A percentile compares a stretch with the other conserved stretches of the same genome.
phyloP scores from a whole-genome alignment of 805 yeast species.

The Saturnispora diversa region DNA sequence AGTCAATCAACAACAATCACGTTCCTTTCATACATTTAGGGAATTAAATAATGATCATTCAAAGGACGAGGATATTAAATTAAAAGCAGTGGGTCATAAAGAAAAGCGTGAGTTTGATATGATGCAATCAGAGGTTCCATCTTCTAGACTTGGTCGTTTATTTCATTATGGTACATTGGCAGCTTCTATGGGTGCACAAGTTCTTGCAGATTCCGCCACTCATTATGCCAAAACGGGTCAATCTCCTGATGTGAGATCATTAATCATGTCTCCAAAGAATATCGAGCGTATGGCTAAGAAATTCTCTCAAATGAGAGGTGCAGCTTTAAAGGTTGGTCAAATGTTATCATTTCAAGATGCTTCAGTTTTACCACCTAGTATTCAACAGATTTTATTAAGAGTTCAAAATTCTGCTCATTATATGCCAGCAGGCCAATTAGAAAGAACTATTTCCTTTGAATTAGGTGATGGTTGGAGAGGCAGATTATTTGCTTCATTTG shows the following conservation, averaged over 20 bases:
- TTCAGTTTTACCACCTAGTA: conserved; percentile 72
- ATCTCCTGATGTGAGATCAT: conserved; percentile 41
- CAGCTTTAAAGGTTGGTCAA: conserved; percentile 96
- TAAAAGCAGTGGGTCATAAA: conserved; percentile 25
- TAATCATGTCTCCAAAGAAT: conserved; percentile 72
- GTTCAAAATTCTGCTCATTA: conserved; percentile 94
- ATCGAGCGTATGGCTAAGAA: conserved; percentile 83
- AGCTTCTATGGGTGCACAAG: conserved; percentile 82
- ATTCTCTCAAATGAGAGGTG: conserved; percentile 95
- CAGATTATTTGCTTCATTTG: conserved; percentile 59
- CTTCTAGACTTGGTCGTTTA: conserved; percentile 76
- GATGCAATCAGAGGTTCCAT: conserved; percentile 70
- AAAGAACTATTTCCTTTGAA: conserved; percentile 60
- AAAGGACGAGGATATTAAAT: conserved; percentile 4
- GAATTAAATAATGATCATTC: conserved; percentile 1
- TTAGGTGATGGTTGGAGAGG: conserved; percentile 76
- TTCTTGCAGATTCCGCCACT: conserved; percentile 67
- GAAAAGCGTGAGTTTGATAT: conserved; percentile 37
- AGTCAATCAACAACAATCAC: conserved; percentile 8
- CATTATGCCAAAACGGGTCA: conserved; percentile 47
- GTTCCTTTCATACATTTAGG: conserved; percentile 12
- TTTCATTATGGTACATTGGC: conserved; percentile 92
- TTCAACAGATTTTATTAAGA: conserved; percentile 68
- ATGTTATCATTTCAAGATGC: conserved; percentile 92
- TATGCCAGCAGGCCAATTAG: conserved; percentile 91